Percentiles rank a stretch among this genome's conserved stretches.
Conservation (phyloP, 768 basidiomycete genomes). For the Artomyces pyxidatus region DNA sequence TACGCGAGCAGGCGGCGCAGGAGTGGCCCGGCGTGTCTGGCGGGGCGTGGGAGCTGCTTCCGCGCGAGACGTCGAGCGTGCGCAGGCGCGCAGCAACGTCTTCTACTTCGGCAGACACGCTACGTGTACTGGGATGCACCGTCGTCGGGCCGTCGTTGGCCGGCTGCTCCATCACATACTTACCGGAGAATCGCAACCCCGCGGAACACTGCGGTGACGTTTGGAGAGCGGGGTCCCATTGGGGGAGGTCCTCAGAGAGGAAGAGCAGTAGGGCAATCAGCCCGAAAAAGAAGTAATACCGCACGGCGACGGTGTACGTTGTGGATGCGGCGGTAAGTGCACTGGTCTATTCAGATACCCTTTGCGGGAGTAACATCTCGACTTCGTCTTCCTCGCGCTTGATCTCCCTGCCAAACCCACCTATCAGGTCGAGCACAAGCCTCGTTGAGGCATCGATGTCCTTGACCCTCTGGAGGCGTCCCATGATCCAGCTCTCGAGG, state of each 20-base stretch:
- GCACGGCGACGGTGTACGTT: conserved; percentile 52
- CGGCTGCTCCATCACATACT: conserved; percentile 50
- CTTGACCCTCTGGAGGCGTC: conserved; percentile 47
- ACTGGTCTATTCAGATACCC: conserved; percentile 53
- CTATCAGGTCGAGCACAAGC: conserved; percentile 59
- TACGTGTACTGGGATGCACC: conserved; percentile 19
- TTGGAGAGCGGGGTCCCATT: conserved; percentile 59
- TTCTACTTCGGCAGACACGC: conserved; percentile 32
- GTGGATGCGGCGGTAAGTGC: conserved; percentile 59
- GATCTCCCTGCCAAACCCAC: conserved; percentile 58
- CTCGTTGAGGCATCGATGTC: conserved; percentile 50
- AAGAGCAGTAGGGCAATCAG: conserved; percentile 65
- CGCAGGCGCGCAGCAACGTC: conserved; percentile 56
- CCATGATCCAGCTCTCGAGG: conserved; percentile 49
- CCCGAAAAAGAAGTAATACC: conserved; percentile 67
- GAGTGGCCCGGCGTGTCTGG: conserved; percentile 39
- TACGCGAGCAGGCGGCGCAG: conserved; percentile 54
- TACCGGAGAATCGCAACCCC: conserved; percentile 66
- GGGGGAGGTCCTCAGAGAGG: conserved; percentile 50
- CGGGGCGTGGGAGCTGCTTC: neutral
- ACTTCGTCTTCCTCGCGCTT: conserved; percentile 74
- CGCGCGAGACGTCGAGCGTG: conserved; percentile 62
- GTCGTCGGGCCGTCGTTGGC: conserved; percentile 29
- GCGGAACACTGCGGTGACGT: conserved; percentile 76
- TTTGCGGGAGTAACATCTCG: conserved; percentile 41